These are phyloP conservation scores for Tuber umbilicatum DNA, from an alignment of 495 filamentous ascomycete species.

Conservation along the genomic window DNA sequence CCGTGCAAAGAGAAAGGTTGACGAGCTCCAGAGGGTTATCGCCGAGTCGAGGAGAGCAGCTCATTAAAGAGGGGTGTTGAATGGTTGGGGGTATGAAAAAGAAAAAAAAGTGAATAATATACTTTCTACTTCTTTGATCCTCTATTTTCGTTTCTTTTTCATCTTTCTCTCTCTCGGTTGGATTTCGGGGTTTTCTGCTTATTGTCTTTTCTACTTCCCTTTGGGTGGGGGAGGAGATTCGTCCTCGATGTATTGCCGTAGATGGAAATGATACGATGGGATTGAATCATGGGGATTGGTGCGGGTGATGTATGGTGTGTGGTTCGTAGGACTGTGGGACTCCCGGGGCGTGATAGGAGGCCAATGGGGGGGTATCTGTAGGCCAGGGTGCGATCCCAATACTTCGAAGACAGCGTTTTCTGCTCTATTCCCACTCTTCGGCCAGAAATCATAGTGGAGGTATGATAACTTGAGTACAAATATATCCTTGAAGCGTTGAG, in stretches of 20 bases:
- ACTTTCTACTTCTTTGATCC: not conserved
- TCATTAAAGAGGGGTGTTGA: conserved; percentile 29
- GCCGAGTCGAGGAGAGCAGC: conserved; percentile 80
- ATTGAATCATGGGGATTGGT: not conserved
- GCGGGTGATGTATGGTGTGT: not conserved
- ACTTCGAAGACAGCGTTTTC: not conserved
- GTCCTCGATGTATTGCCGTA: not conserved
- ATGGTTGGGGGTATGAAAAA: conserved; percentile 29
- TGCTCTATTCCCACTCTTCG: not conserved
- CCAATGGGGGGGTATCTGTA: not conserved
- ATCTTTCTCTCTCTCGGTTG: not conserved
- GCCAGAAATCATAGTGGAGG: not conserved
- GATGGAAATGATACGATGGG: not conserved
- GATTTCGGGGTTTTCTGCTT: not conserved
- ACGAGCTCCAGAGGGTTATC: conserved; percentile 94
- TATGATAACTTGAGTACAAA: not conserved
- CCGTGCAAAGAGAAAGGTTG: conserved; percentile 97
- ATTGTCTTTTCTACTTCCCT: not conserved
- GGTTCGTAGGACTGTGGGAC: not conserved
- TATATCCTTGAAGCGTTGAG: not conserved
- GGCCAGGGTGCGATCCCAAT: not conserved
- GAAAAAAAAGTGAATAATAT: conserved; percentile 21
- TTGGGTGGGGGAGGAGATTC: not conserved
- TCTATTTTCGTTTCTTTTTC: not conserved
- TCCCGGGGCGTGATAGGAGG: not conserved